Evolutionary conservation across 2,329 filamentous ascomycete species (phyloP).

Genomic region (Ophiostoma populinum): DNA sequence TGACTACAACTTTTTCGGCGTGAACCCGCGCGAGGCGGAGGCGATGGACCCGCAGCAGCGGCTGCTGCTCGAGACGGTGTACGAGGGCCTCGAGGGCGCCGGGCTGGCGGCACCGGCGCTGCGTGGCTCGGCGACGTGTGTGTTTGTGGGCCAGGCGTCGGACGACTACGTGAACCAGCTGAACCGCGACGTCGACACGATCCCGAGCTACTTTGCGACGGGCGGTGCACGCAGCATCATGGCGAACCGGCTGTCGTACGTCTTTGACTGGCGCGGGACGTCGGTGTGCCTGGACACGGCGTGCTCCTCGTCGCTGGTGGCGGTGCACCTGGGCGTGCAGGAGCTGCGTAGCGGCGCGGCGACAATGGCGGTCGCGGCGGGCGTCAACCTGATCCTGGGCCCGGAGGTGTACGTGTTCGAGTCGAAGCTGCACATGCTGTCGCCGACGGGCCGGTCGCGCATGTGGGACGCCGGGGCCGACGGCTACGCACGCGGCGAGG

Average conservation of each 20-base stretch:
- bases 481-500: constrained; percentile 43
- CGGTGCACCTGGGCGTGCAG: constrained; percentile 16
- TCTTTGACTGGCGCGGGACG: constrained; percentile 20
- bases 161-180: constrained; percentile 14
- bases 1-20: constrained; percentile 20
- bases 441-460: constrained; percentile 24
- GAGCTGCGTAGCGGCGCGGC: constrained; percentile 13
- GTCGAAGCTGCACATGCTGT: constrained; percentile 25
- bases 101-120: constrained; percentile 16
- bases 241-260: constrained; percentile 20
- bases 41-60: constrained; percentile 19
- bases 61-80: constrained; percentile 18
- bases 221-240: constrained; percentile 16
- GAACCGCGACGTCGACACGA: constrained; percentile 7
- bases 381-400: constrained; percentile 17
- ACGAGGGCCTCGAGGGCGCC: constrained; percentile 19
- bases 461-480: constrained; percentile 33
- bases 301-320: constrained; percentile 20
- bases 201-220: constrained; percentile 12
- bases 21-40: constrained; percentile 17
- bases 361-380: constrained; percentile 16
- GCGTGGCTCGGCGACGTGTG: constrained; percentile 15
- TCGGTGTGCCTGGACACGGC: constrained; percentile 22
- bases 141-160: constrained; percentile 18
- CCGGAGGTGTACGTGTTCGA: constrained; percentile 13